Evolutionary conservation across 768 basidiomycete species (phyloP).

Genomic region (Crassisporium funariophilum): DNA sequence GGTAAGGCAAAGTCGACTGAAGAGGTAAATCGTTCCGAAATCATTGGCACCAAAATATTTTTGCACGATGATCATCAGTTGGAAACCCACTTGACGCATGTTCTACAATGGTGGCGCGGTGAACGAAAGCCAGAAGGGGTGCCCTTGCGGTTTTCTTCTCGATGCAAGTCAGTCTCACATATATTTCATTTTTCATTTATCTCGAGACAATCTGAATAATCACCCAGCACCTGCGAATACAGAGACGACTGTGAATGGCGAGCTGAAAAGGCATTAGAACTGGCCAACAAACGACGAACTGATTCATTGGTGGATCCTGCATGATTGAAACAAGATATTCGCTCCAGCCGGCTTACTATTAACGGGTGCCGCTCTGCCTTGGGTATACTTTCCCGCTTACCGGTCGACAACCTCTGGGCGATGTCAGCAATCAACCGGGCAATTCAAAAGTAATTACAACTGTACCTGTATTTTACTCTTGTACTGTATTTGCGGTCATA

Average conservation of each 20-base stretch:
- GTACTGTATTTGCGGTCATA: too few relatives aligned
- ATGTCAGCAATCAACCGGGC: too few relatives aligned
- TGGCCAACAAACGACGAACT: constrained; percentile 14
- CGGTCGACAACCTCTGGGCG: too few relatives aligned
- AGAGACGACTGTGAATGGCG: constrained; percentile 80
- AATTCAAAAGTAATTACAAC: too few relatives aligned
- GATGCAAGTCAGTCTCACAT: constrained; percentile 62
- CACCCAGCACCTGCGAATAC: constrained; percentile 70
- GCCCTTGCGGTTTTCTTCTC: constrained; percentile 50
- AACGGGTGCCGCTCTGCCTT: too few relatives aligned
- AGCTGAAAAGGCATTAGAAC: constrained; percentile 50
- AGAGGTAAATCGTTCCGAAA: constrained; percentile 26
- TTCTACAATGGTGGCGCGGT: constrained; percentile 80
- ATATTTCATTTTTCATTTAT: not conserved
- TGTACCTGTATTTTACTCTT: not conserved
- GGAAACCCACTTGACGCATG: constrained; percentile 50
- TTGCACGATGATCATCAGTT: constrained; percentile 53
- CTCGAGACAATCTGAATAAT: not conserved
- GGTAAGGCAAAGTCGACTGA: constrained; percentile 2
- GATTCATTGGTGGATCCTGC: not conserved
- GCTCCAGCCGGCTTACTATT: too few relatives aligned
- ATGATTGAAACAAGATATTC: too few relatives aligned
- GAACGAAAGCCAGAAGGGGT: constrained; percentile 72
- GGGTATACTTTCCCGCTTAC: too few relatives aligned
- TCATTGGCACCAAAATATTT: constrained; percentile 72